These are phyloP conservation scores for Rhizopus sp. DNA, from an alignment of 371 early-diverging fungal genomes.

Conservation along the genomic window DNA sequence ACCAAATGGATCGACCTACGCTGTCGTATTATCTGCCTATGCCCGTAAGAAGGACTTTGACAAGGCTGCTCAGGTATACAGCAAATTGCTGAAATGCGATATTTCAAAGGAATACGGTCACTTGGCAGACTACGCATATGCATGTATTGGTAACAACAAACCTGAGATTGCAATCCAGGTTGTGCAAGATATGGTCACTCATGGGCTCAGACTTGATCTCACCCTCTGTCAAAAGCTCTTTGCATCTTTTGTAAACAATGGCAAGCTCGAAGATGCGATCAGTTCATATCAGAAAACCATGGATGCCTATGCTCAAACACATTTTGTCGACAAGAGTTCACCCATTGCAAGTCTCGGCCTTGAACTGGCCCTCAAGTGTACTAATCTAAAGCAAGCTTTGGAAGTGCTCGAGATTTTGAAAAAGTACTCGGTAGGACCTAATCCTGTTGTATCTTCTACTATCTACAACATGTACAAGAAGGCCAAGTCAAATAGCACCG, in stretches of 20 bases:
- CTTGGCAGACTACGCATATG: constrained; percentile 38
- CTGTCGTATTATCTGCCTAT: constrained; percentile 37
- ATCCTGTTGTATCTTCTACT: constrained; percentile 9
- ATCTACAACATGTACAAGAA: constrained; percentile 24
- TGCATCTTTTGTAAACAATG: constrained; percentile 15
- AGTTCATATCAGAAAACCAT: constrained; percentile 10
- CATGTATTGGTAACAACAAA: constrained; percentile 25
- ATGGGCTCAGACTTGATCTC: constrained; percentile 33
- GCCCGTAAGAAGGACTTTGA: constrained; percentile 29
- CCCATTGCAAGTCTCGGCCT: constrained; percentile 20
- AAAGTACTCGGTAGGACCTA: constrained; percentile 22
- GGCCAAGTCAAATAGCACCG: constrained; percentile 12
- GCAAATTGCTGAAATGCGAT: constrained; percentile 28
- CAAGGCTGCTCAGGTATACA: constrained; percentile 35
- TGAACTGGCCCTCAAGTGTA: constrained; percentile 20
- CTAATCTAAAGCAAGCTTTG: constrained; percentile 18
- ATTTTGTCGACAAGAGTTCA: constrained; percentile 13
- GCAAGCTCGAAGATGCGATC: constrained; percentile 14
- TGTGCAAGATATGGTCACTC: constrained; percentile 23
- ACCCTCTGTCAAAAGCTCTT: constrained; percentile 26
- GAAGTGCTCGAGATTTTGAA: constrained; percentile 21
- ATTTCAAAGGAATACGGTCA: constrained; percentile 40
- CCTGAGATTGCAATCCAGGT: constrained; percentile 29
- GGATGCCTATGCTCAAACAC: constrained; percentile 17
- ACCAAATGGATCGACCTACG: constrained; percentile 45